Percentiles rank a stretch among this genome's conserved stretches.
phyloP scores from a whole-genome alignment of 2,329 filamentous ascomycete species.

The Anisogramma anomala region DNA sequence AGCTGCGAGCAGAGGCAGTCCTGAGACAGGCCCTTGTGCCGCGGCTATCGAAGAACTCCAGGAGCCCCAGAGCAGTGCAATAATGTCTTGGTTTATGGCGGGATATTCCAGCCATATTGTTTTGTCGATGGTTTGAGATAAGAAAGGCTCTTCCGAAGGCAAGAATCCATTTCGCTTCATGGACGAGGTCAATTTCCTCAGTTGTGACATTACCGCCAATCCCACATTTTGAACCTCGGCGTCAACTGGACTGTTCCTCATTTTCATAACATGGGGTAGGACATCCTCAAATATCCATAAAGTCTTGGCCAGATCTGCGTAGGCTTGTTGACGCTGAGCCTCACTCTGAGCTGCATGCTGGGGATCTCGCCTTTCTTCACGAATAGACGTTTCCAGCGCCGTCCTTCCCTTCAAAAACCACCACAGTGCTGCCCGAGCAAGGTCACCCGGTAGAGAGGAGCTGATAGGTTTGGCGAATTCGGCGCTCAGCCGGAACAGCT shows the following conservation, averaged over 20 bases:
- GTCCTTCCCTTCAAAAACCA: constrained; percentile 80
- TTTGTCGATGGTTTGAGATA: constrained; percentile 71
- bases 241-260: constrained; percentile 30
- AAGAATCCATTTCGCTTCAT: constrained; percentile 78
- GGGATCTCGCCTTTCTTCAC: constrained; percentile 46
- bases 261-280: constrained; percentile 36
- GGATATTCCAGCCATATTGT: constrained; percentile 75
- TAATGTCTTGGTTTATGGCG: constrained; percentile 57
- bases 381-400: constrained; percentile 60
- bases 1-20: constrained; percentile 49
- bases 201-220: constrained; percentile 46
- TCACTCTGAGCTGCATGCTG: constrained; percentile 43
- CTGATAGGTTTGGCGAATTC: constrained; percentile 59
- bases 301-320: constrained; percentile 73
- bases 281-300: constrained; percentile 63
- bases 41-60: constrained; percentile 38
- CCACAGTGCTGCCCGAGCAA: constrained; percentile 67
- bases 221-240: constrained; percentile 42
- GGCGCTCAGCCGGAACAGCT: constrained; percentile 66
- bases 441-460: constrained; percentile 51
- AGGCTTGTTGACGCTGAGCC: constrained; percentile 58
- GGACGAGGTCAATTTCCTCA: constrained; percentile 65
- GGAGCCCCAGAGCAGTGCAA: constrained; percentile 56
- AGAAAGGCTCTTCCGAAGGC: constrained; percentile 53
- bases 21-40: constrained; percentile 34